Evolutionary conservation across 78 protist species (phyloP), one percentile per base, ranked within the genome.

Genomic region (Mantamonas sphyraenae): DNA sequence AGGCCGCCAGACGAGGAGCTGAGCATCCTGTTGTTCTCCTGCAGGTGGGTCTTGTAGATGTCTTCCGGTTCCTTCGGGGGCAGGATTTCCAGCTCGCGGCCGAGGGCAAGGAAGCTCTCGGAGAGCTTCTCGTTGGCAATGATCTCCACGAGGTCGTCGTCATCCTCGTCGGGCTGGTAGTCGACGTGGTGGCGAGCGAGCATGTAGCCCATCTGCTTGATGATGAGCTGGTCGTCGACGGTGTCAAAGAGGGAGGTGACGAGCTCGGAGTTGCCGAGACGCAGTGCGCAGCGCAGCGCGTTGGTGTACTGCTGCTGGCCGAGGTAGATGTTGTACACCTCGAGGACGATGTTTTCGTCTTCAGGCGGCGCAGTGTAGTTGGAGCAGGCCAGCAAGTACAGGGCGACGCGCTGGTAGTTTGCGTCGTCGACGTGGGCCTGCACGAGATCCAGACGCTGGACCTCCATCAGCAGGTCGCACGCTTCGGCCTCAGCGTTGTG

Each of bases 61-160:
- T 96, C 99, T 30, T 92, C 98, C 19, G 99, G 97, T 1, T 78
- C n/a, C 83, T 92, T 92, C 14, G 99, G 85, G 63, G 91, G 97
- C 59, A 80, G 24, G 72, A 92, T 67, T n/a, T 93, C 99, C 45
- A 96, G 79, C 28, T 95, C 97, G 20, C 82, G 82, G 2, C 91
- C 97, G 35, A 90, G 85, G 12, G 78, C 71, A 16, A 62, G 75
- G 81, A 81, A 96, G 68, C 63, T 42, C 67, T 82, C 88, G 58
- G 71, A 61, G n/a, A 91, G 77, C 50, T 71, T 45, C 10, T 89
- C 4, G 68, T 92, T 92, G 62, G 72, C 65, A 22, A 90, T 62
- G 39, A 88, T 37, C 3, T 80, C 87, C 12, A 34, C 38, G 43
- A 88, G 63, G 19, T 47, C 53, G 20, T 75, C 68, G 24, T 76